Conservation (phyloP, 257 asterid species). For the Nicotiana attenuata region DNA sequence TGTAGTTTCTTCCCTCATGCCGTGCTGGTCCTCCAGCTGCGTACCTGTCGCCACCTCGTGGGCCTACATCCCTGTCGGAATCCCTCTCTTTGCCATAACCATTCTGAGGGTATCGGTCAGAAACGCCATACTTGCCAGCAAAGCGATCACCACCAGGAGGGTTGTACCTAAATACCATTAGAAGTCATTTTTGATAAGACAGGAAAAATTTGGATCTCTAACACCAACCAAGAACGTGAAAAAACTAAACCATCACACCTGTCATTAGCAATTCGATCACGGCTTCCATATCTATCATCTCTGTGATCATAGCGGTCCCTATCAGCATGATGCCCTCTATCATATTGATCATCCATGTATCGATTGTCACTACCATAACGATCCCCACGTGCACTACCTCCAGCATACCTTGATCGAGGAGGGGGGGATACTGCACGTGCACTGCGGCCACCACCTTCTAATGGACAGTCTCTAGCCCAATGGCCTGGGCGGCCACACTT, state of each 20-base stretch:
- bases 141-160: slow-evolving; percentile 60
- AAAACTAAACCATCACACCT: slow-evolving; percentile 34
- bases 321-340: slow-evolving; percentile 70
- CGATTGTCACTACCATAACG: slow-evolving; percentile 74
- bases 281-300: slow-evolving; percentile 65
- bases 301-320: slow-evolving; percentile 84
- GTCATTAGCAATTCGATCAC: slow-evolving; percentile 64
- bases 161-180: slow-evolving; percentile 38
- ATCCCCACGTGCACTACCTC: slow-evolving; percentile 66
- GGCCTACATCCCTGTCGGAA: slow-evolving; percentile 22
- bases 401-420: slow-evolving; percentile 74
- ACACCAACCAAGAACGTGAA: background rate
- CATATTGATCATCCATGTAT: slow-evolving; percentile 66
- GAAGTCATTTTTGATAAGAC: background rate
- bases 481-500: slow-evolving; percentile 98
- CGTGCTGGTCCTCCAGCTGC: slow-evolving; percentile 61
- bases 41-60: slow-evolving; percentile 39
- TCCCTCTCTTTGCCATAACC: slow-evolving; percentile 65
- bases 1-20: slow-evolving; percentile 54
- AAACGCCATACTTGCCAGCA: slow-evolving; percentile 47
- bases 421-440: slow-evolving; percentile 70
- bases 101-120: slow-evolving; percentile 62
- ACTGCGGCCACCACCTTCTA: slow-evolving; percentile 71
- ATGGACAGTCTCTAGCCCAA: slow-evolving; percentile 97
- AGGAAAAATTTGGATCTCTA: background rate